Conservation (phyloP, 495 filamentous ascomycete species). For the Haplographium delicatum region DNA sequence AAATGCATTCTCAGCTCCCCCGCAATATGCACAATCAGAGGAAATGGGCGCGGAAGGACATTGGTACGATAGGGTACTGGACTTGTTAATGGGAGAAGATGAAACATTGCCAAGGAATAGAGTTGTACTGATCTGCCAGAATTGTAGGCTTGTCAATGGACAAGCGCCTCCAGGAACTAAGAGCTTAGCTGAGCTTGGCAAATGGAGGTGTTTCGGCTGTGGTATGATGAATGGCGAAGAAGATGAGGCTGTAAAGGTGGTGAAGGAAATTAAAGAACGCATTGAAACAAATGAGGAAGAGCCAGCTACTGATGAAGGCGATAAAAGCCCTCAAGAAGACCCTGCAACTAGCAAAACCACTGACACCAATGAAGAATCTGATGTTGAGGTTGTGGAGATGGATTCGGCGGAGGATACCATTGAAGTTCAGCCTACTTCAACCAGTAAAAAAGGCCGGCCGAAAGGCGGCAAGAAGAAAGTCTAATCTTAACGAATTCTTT, state of each 20-base stretch:
- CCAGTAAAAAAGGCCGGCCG: conserved; percentile 13
- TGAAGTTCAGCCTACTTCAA: conserved; percentile 17
- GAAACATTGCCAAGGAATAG: conserved; percentile 90
- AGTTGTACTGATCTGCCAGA: conserved; percentile 76
- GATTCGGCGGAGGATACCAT: conserved; percentile 16
- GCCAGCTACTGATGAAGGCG: neutral
- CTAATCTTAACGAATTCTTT: neutral
- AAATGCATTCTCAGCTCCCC: conserved; percentile 39
- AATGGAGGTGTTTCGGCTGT: conserved; percentile 86
- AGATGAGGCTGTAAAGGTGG: conserved; percentile 59
- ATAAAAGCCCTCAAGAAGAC: neutral
- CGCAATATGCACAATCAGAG: conserved; percentile 18
- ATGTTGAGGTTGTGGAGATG: conserved; percentile 4
- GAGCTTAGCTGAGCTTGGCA: conserved; percentile 71
- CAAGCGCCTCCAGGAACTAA: conserved; percentile 87
- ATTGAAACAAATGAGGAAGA: conserved; percentile 12
- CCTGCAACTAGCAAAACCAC: neutral
- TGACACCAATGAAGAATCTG: conserved; percentile 7
- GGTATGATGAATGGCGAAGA: conserved; percentile 80
- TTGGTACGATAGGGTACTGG: conserved; percentile 94
- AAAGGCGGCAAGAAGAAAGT: conserved; percentile 20
- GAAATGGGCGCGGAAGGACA: conserved; percentile 45
- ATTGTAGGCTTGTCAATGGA: conserved; percentile 88
- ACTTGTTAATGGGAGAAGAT: conserved; percentile 90
- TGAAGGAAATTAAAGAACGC: conserved; percentile 38